A percentile compares a stretch with the other conserved stretches of the same genome.
phyloP scores from a whole-genome alignment of 2,329 filamentous ascomycete genomes.

The Xylariaceae sp. region DNA sequence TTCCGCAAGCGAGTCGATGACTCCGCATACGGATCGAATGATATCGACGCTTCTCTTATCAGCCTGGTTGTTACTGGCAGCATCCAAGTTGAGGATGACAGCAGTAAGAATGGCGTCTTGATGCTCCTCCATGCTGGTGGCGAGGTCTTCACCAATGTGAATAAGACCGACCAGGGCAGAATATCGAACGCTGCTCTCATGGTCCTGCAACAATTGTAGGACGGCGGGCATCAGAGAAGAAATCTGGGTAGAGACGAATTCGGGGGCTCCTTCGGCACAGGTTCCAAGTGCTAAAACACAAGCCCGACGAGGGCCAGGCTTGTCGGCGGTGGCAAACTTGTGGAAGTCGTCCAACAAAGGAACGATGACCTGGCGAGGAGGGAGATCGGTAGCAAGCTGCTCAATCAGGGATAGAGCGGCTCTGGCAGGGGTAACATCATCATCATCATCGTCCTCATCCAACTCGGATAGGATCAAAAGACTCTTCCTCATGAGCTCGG shows the following conservation, averaged over 20 bases:
- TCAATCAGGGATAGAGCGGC: conserved; percentile 84
- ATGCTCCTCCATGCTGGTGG: conserved; percentile 80
- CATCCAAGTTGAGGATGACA: conserved; percentile 82
- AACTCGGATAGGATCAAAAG: conserved; percentile 89
- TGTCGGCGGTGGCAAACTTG: conserved; percentile 67
- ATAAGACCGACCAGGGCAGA: conserved; percentile 84
- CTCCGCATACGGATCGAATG: conserved; percentile 82
- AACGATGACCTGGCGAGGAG: conserved; percentile 89
- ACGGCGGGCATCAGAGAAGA: conserved; percentile 79
- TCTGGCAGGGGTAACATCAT: conserved; percentile 78
- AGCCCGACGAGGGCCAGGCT: conserved; percentile 78
- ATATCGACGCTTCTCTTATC: conserved; percentile 77
- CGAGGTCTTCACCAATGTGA: conserved; percentile 85
- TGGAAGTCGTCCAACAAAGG: conserved; percentile 84
- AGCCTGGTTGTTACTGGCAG: conserved; percentile 63
- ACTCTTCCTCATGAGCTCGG: conserved; percentile 80
- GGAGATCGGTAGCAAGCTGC: conserved; percentile 79
- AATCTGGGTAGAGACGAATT: conserved; percentile 94
- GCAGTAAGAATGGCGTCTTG: conserved; percentile 80
- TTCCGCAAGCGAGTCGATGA: conserved; percentile 86
- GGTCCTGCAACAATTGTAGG: conserved; percentile 75
- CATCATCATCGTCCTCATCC: conserved; percentile 71
- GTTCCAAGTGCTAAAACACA: conserved; percentile 89
- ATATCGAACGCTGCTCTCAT: conserved; percentile 77
- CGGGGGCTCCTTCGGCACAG: conserved; percentile 92